Conservation (phyloP, 371 early-diverging fungal genomes). For the Apophysomyces ossiformis region DNA sequence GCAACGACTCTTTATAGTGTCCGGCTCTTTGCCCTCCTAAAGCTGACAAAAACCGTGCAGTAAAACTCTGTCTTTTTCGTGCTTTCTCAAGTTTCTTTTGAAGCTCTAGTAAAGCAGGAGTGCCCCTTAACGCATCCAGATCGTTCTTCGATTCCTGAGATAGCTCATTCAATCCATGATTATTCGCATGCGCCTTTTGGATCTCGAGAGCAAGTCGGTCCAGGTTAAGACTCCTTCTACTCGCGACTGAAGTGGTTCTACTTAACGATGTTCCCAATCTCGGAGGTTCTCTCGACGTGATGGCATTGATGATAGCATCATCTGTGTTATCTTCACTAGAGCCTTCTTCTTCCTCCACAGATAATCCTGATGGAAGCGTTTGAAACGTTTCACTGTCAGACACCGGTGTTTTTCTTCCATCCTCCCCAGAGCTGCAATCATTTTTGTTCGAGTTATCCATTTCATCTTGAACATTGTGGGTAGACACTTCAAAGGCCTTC, state of each 20-base stretch:
- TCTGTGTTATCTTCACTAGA: conserved; percentile 48
- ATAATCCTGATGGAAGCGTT: conserved; percentile 1
- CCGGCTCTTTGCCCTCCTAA: conserved; percentile 10
- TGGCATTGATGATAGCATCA: conserved; percentile 41
- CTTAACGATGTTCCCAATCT: conserved; percentile 41
- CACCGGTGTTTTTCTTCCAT: conserved; percentile 28
- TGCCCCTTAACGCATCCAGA: conserved; percentile 12
- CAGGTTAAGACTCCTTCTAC: conserved; percentile 14
- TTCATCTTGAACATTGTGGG: conserved; percentile 15
- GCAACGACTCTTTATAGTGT: conserved; percentile 20
- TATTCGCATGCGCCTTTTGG: conserved; percentile 10
- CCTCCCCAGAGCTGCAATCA: conserved; percentile 18
- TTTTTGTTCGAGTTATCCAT: background rate
- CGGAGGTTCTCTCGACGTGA: conserved; percentile 37
- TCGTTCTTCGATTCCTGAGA: conserved; percentile 9
- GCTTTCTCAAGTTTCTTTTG: conserved; percentile 41
- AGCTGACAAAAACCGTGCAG: conserved; percentile 43
- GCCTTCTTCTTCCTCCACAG: conserved; percentile 38
- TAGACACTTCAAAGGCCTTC: conserved; percentile 38
- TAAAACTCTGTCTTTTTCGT: conserved; percentile 53
- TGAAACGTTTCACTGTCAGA: conserved; percentile 35
- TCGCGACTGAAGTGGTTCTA: conserved; percentile 30
- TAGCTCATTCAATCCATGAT: conserved; percentile 6
- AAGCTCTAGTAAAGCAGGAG: conserved; percentile 29
- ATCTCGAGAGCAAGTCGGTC: conserved; percentile 11